Base-by-base conservation (phyloP, 495 filamentous ascomycete species). In the Hyaloscypha variabilis region DNA sequence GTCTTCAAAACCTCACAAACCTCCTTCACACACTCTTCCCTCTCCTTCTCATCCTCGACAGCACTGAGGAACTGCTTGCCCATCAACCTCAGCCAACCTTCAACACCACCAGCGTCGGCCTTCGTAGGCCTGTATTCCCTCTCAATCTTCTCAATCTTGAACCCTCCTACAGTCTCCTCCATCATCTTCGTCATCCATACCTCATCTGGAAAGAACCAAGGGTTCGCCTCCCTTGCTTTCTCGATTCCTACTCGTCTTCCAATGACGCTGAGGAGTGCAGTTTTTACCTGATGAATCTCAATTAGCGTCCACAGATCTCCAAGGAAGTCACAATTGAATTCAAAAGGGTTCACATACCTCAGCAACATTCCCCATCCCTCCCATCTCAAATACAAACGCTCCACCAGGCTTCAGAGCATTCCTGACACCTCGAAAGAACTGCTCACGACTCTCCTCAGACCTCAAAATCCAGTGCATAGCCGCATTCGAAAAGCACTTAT, bases 381-480 rank as follows among this genome's bases (percentile, higher is more conserved):
- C 91, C 83, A 89, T 86, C 69, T 94, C 91, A 65, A 91, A 91
- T 8, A 85, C 84, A 58, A 92, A 87, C 0, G 56, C 64, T 0
- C 90, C 91, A 10, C 81, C 82, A 0, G 86, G 83, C 14, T 75
- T 80, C 8, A 93, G 79, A 8, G 81, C 77, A 34, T 72, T 73
- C 42, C 78, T 73, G 4, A 83, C 78, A 13, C 76, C 82, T 2
- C 64, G 66, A 67, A 93, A 81, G 69, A 82, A 77, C 28, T 39
- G 62, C 13, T 62, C 39, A 6, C 58, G 46, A 3, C 63, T 66
- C 64, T 49, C 77, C 72, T 46, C 73, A 60, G 62, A 72, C 21
- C 62, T 80, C 24, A 93, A 80, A 70, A 94, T 88, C 91, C 91
- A 94, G 50, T 94, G 90, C 49, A 93, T 74, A 0, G 91, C 91